Evolutionary conservation across 257 asterid species (phyloP), one percentile per base, ranked within the genome.

Genomic region (Solanum boliviense): DNA sequence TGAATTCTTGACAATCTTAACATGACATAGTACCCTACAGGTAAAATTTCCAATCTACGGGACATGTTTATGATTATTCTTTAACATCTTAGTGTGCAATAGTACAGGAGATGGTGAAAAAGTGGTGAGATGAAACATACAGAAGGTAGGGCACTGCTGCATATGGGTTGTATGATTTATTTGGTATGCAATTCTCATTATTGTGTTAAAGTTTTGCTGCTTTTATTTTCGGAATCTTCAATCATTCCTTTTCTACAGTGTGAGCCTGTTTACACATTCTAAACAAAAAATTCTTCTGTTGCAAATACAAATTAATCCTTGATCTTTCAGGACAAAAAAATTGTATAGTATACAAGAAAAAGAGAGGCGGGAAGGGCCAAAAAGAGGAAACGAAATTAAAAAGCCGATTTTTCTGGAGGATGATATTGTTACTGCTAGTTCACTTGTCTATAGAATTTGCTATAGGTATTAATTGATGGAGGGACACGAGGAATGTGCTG

Each of bases 131-230:
- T 72, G 86, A 85, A 81, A 31, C 78, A 89, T 88, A 84, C 91
- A 85, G 88, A 87, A 89, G 76, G 92, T 92, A 91, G 89, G 92
- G 86, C 89, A 92, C 89, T 94, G 90, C 76, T 70, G 88, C 93
- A 91, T 90, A 94, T 94, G 95, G 90, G 91, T 86, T 89, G 90
- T 87, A 89, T 89, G 91, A 90, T 83, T 89, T 88, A 75, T 87
- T 89, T 88, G 90, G 88, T 76, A 87, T 88, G 13, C 89, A 90
- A 86, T 88, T 86, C 72, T 90, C 92, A 86, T 89, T 90, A 92
- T 93, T 87, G 91, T 86, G 88, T 87, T 87, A 91, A 93, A 92
- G 90, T 72, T 68, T 68, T 62, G 83, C 56, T 60, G 89, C 91
- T 92, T 91, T 88, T 90, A 27, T 68, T 68, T 68, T 89, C 90